Evolutionary conservation across 129 eudicot genomes (phyloP), one percentile per base, ranked within the genome.

Genomic region (Deinandra increscens): DNA sequence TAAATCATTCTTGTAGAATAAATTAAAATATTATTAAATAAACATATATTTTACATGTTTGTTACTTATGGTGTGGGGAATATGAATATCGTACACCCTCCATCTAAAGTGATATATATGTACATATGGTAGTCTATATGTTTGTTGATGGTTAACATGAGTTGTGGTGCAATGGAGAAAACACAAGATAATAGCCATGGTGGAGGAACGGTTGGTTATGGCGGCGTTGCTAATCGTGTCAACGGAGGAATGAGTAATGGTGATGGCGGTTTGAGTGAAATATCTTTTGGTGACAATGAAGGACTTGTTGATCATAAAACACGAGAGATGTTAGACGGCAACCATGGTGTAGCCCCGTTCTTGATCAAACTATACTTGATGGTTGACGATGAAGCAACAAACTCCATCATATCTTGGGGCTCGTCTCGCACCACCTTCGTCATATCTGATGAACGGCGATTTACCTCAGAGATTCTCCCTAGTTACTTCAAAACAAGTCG

Each of bases 371-470:
- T 75, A 68, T 75, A 75, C 37, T 7, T 31, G 29, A 66, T 75
- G 68, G 79, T 75, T 19, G 66, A 75, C 11, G 73, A 74, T 56
- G 22, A 75, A 37, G 34, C 44, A 33, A 75, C 68, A 7, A 6
- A 66, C 67, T 75, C 68, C 60, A 75, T 66, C 60, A 75, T 75
- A 54, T 66, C 79, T 26, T 75, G 66, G 73, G 66, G 73, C 13
- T 58, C 48, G 9, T 17, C 66, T 75, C 13, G 15, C 14, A 54
- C 26, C 58, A 66, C 73, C 7, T 75, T 75, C 51, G 42, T 74
- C 59, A 42, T 65, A 53, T 66, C 44, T 1, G 67, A 66, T 41
- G 73, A 74, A 41, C 48, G 0, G 11, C 43, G 22, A 11, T 74
- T 65, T 14, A 56, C 20, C 13, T 23, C 9, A 9, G 59, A 74